These are phyloP conservation scores for Chamaecrista fasciculata DNA, from an alignment of 306 rosid genomes.

Conservation along the genomic window DNA sequence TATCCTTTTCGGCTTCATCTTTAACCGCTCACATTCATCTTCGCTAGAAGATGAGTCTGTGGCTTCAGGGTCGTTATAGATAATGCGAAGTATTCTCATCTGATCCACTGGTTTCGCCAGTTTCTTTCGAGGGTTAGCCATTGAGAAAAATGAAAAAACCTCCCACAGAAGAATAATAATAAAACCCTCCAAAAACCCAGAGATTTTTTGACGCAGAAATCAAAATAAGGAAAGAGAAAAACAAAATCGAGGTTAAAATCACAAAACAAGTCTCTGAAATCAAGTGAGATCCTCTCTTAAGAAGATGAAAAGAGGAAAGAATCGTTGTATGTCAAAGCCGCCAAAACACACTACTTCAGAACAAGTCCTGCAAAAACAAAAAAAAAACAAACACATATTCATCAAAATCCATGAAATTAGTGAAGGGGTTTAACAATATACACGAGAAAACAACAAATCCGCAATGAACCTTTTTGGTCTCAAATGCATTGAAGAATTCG, in stretches of 20 bases:
- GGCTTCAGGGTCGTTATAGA: conserved; percentile 65
- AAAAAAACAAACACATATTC: neutral
- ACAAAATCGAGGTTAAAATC: neutral
- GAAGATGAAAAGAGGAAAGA: conserved; percentile 54
- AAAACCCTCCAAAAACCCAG: conserved; percentile 35
- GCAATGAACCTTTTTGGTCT: conserved; percentile 58
- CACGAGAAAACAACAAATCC: neutral
- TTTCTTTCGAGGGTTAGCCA: conserved; percentile 38
- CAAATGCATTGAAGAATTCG: conserved; percentile 80
- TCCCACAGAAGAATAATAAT: no score
- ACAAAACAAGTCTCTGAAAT: conserved; percentile 8
- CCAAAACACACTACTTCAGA: conserved; percentile 62
- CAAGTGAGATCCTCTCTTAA: conserved; percentile 64
- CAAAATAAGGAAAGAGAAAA: neutral
- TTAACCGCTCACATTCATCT: conserved; percentile 39
- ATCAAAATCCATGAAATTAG: neutral
- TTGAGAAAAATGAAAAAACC: neutral
- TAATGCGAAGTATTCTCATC: conserved; percentile 51
- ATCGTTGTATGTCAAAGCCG: conserved; percentile 59
- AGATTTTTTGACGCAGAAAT: neutral
- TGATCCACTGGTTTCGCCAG: conserved; percentile 1
- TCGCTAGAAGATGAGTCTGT: conserved; percentile 76
- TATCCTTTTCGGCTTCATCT: neutral
- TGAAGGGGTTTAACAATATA: neutral
- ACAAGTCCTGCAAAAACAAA: conserved; percentile 58